Conservation (phyloP, 495 filamentous ascomycete genomes). For the Bacidia rubella region DNA sequence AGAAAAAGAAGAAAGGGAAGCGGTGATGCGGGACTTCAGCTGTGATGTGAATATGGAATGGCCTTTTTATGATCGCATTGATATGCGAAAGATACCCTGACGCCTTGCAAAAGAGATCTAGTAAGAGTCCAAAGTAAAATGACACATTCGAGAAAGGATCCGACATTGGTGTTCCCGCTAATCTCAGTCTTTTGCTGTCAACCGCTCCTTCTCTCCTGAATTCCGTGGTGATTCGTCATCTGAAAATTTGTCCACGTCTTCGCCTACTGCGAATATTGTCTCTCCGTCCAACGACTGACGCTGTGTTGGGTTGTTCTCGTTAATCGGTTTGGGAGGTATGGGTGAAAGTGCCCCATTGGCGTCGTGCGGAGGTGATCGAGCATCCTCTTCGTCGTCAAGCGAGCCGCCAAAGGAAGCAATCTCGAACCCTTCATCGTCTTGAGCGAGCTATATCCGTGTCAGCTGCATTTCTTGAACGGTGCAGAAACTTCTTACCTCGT, state of each 20-base stretch:
- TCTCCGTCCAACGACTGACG: slow-evolving; percentile 77
- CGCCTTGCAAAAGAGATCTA: not conserved
- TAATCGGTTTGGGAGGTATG: slow-evolving; percentile 37
- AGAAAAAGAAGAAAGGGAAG: slow-evolving; percentile 17
- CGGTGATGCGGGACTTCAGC: too few relatives aligned
- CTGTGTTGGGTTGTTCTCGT: slow-evolving; percentile 20
- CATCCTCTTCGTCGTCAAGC: slow-evolving; percentile 51
- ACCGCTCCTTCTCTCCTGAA: slow-evolving; percentile 43
- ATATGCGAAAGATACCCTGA: slow-evolving; percentile 4
- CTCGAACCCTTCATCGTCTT: slow-evolving; percentile 98
- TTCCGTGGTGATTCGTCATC: slow-evolving; percentile 47
- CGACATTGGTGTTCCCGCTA: too few relatives aligned
- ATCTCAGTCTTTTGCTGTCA: slow-evolving; percentile 39
- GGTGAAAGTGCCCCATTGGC: slow-evolving; percentile 31
- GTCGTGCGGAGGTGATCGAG: slow-evolving; percentile 27
- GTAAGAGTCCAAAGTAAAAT: too few relatives aligned
- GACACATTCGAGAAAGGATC: too few relatives aligned
- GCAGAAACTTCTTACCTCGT: slow-evolving; percentile 49
- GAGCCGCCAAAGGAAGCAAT: slow-evolving; percentile 82
- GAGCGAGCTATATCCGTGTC: slow-evolving; percentile 51
- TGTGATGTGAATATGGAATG: not conserved
- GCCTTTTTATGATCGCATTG: not conserved
- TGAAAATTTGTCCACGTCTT: slow-evolving; percentile 64
- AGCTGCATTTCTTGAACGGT: slow-evolving; percentile 13
- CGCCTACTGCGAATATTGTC: slow-evolving; percentile 87